phyloP scores from a whole-genome alignment of 1,139 yeast genomes.

The Fermentozyma sake region DNA sequence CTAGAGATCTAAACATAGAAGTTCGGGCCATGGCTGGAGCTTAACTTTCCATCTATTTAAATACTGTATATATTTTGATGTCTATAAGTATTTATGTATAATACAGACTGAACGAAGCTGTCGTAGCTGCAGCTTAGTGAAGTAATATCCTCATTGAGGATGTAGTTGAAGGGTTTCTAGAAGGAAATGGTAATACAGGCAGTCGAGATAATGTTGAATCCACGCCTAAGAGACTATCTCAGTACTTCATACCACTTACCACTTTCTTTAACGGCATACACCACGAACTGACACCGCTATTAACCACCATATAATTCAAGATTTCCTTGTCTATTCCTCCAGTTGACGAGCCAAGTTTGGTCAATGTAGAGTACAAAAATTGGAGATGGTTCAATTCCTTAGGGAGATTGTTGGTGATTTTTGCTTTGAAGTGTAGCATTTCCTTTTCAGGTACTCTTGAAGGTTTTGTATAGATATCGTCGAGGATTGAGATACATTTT shows the following conservation, averaged over 20 bases:
- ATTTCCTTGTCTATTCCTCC: constrained; percentile 12
- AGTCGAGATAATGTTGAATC: too few species aligned
- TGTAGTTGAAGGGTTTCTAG: constrained; percentile 25
- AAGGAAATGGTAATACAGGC: too few species aligned
- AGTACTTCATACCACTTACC: too few species aligned
- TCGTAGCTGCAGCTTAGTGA: too few species aligned
- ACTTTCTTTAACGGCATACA: constrained; percentile 51
- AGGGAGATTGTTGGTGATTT: constrained; percentile 17
- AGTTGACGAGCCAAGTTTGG: constrained; percentile 4
- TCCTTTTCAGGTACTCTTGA: constrained; percentile 30
- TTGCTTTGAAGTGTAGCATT: constrained; percentile 30
- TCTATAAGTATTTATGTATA: too few species aligned
- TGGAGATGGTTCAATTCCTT: constrained; percentile 13
- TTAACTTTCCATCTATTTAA: too few species aligned
- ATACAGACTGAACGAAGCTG: too few species aligned
- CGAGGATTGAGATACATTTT: constrained; percentile 1
- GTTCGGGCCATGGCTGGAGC: too few species aligned
- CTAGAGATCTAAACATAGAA: too few species aligned
- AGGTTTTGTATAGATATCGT: constrained; percentile 12
- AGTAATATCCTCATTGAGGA: too few species aligned
- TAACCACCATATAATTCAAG: constrained; percentile 45
- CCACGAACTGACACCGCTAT: constrained; percentile 54
- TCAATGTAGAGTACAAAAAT: constrained; percentile 13
- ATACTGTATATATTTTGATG: too few species aligned
- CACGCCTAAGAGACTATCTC: too few species aligned